Conservation (phyloP, 495 filamentous ascomycete species). For the Astrocystis sublimbata region DNA sequence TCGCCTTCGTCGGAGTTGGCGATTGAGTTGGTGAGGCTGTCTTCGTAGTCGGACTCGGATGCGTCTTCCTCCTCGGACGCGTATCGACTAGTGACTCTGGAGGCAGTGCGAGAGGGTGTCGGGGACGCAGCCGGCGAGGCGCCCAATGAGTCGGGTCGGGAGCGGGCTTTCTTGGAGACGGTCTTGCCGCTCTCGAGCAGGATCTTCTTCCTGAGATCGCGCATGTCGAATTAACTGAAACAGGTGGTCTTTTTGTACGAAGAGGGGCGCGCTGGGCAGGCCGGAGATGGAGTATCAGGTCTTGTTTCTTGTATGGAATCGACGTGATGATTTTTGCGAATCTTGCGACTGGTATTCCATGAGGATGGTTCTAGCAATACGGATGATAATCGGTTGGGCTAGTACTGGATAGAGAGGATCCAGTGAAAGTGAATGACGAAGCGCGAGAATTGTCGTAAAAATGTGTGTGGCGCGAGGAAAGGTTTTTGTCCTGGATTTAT, state of each 20-base stretch:
- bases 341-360: conserved; percentile 36
- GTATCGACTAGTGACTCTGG: conserved; percentile 62
- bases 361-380: conserved; percentile 24
- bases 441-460: not conserved
- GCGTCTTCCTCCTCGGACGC: conserved; percentile 79
- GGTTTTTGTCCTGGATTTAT: not conserved
- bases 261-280: too few relatives aligned
- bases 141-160: conserved; percentile 64
- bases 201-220: conserved; percentile 78
- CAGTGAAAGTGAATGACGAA: not conserved
- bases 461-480: not conserved
- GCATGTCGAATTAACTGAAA: conserved; percentile 54
- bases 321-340: conserved; percentile 20
- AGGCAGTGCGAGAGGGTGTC: conserved; percentile 52
- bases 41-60: conserved; percentile 46
- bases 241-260: too few relatives aligned
- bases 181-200: conserved; percentile 85
- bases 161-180: conserved; percentile 83
- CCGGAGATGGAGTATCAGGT: conserved; percentile 32
- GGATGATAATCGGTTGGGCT: not conserved
- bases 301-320: conserved; percentile 30
- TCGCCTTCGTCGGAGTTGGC: conserved; percentile 52
- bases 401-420: not conserved
- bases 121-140: conserved; percentile 47
- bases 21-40: conserved; percentile 49